Conservation (phyloP, 2,329 filamentous ascomycete species). For the Monilinia vaccinii-corymbosi region DNA sequence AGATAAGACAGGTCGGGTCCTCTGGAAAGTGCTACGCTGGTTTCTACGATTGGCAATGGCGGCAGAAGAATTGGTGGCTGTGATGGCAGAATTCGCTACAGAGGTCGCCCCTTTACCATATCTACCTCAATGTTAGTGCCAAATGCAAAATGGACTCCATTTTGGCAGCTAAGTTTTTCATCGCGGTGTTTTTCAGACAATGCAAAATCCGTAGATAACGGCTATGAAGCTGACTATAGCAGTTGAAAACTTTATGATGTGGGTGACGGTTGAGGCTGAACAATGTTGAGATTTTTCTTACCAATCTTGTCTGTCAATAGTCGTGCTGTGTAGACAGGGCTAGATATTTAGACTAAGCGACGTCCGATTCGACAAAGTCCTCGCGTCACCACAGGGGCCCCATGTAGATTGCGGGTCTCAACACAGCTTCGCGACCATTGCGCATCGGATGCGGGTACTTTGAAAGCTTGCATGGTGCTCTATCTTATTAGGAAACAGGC, state of each 20-base stretch:
- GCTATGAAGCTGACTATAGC: neutral
- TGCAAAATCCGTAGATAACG: neutral
- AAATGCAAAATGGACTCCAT: neutral
- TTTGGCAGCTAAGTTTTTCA: neutral
- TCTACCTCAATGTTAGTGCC: neutral
- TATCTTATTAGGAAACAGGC: constrained; percentile 2
- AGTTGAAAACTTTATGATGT: neutral
- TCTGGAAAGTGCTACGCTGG: neutral
- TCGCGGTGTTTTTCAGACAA: neutral
- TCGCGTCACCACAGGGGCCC: constrained; percentile 1
- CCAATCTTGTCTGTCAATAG: constrained; percentile 5
- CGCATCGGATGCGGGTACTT: neutral
- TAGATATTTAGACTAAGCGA: neutral
- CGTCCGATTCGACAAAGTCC: neutral
- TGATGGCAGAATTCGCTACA: neutral
- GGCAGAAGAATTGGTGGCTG: neutral
- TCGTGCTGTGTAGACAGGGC: constrained; percentile 4
- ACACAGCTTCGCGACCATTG: neutral
- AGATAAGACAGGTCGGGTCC: neutral
- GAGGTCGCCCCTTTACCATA: constrained; percentile 2
- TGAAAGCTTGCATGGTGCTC: constrained; percentile 1
- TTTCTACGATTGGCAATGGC: neutral
- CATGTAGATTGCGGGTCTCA: constrained; percentile 5
- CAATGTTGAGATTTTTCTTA: neutral
- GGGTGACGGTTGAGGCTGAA: neutral